Evolutionary conservation across 257 asterid genomes (phyloP).

Genomic region (Mentha longifolia): DNA sequence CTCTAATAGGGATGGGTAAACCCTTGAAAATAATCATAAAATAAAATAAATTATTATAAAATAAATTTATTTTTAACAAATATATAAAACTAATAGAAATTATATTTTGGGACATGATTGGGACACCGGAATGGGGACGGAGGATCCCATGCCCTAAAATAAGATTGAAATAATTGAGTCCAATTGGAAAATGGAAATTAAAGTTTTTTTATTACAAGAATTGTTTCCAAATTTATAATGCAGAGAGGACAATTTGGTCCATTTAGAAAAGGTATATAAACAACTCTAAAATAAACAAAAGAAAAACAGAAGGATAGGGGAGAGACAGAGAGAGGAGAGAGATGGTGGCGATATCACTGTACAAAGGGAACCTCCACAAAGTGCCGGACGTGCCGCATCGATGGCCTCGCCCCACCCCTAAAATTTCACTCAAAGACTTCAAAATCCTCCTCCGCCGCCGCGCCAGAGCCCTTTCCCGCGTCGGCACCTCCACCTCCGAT

Average conservation of each 20-base stretch:
- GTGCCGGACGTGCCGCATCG: conserved; percentile 65
- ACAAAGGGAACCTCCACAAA: conserved; percentile 90
- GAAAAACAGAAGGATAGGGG: neutral
- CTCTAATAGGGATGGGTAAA: too few relatives aligned
- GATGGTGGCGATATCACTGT: conserved; percentile 87
- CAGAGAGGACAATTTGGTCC: neutral
- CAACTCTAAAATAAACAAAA: conserved; percentile 5
- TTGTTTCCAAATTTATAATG: neutral
- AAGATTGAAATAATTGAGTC: too few relatives aligned
- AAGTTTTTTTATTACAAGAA: too few relatives aligned
- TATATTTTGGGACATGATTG: too few relatives aligned
- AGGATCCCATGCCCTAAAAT: too few relatives aligned
- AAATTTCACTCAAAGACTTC: conserved; percentile 65
- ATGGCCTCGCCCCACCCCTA: conserved; percentile 73
- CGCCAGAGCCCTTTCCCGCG: conserved; percentile 65
- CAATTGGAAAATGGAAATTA: too few relatives aligned
- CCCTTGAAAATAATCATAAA: too few relatives aligned
- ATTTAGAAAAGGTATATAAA: neutral
- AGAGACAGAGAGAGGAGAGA: conserved; percentile 25
- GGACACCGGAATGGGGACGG: too few relatives aligned
- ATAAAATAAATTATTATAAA: too few relatives aligned
- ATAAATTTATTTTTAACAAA: too few relatives aligned
- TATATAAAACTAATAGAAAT: too few relatives aligned
- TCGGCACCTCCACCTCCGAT: conserved; percentile 37
- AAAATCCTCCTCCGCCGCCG: conserved; percentile 73